These are phyloP conservation scores for Chaetothyriales sp. DNA, from an alignment of 2,329 filamentous ascomycete species.

Conservation along the genomic window DNA sequence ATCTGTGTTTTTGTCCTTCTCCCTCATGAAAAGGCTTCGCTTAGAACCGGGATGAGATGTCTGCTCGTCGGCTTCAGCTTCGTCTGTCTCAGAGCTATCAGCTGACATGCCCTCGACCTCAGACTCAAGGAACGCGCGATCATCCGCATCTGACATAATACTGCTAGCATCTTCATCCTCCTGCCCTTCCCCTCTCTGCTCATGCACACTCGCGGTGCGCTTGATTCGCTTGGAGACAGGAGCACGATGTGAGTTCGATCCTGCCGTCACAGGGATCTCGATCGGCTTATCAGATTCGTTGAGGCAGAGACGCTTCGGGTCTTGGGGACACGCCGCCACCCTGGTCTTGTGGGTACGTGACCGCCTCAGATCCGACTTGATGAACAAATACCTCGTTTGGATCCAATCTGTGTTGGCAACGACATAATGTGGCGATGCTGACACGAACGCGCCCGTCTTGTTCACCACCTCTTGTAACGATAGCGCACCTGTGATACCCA, in stretches of 20 bases:
- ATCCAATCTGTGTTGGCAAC: slow-evolving; percentile 70
- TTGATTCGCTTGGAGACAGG: slow-evolving; percentile 10
- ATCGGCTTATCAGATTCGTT: slow-evolving; percentile 28
- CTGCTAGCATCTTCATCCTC: slow-evolving; percentile 11
- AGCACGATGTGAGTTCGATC: slow-evolving; percentile 31
- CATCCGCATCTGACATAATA: slow-evolving; percentile 33
- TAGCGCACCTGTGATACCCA: slow-evolving; percentile 46
- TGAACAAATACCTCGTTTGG: slow-evolving; percentile 72
- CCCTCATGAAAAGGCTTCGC: background rate
- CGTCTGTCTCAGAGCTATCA: slow-evolving; percentile 1
- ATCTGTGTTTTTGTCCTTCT: slow-evolving; percentile 30
- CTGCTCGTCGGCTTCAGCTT: background rate
- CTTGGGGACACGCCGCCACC: slow-evolving; percentile 12
- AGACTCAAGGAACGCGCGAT: slow-evolving; percentile 26
- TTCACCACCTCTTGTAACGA: slow-evolving; percentile 82
- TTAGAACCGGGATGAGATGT: slow-evolving; percentile 2
- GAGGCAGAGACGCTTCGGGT: slow-evolving; percentile 23
- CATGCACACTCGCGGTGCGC: slow-evolving; percentile 1
- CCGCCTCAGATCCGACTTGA: slow-evolving; percentile 23
- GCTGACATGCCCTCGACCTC: slow-evolving; percentile 1
- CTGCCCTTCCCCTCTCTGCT: slow-evolving; percentile 8
- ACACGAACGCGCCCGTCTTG: slow-evolving; percentile 45
- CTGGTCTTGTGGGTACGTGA: background rate
- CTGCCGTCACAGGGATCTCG: slow-evolving; percentile 38
- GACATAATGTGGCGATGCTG: slow-evolving; percentile 48